Evolutionary conservation across 495 filamentous ascomycete species (phyloP).

Genomic region (Aspergillus saccharolyticus): DNA sequence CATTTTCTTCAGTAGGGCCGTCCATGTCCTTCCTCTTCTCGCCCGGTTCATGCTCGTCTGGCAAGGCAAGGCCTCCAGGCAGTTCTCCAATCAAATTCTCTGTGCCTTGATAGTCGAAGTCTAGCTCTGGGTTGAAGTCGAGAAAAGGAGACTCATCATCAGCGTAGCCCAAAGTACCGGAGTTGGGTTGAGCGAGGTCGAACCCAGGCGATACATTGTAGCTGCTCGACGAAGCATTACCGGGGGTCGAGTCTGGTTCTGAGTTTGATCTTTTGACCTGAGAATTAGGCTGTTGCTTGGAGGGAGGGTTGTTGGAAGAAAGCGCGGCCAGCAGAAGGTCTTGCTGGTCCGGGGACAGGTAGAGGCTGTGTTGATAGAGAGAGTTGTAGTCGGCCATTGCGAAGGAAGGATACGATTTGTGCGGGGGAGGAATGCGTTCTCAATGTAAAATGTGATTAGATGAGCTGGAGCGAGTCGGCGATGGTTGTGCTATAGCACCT

Average conservation of each 20-base stretch:
- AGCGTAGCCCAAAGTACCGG: constrained; percentile 43
- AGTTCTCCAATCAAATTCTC: constrained; percentile 72
- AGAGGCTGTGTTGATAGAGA: constrained; percentile 45
- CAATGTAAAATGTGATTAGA: neutral
- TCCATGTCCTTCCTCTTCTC: constrained; percentile 81
- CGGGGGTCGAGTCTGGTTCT: constrained; percentile 28
- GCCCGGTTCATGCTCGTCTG: constrained; percentile 47
- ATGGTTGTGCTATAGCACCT: neutral
- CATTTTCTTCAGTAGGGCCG: constrained; percentile 63
- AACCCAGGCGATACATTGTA: constrained; percentile 49
- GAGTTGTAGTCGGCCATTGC: constrained; percentile 37
- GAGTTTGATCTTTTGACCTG: constrained; percentile 26
- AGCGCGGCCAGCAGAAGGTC: constrained; percentile 83
- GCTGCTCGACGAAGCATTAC: constrained; percentile 29
- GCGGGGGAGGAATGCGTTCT: neutral
- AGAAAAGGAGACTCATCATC: constrained; percentile 74
- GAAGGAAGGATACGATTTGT: neutral
- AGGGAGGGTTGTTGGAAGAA: constrained; percentile 61
- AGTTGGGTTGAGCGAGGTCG: constrained; percentile 43
- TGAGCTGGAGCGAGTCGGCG: neutral
- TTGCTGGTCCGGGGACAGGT: constrained; percentile 82
- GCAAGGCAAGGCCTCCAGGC: constrained; percentile 51
- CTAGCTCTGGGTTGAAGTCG: constrained; percentile 72
- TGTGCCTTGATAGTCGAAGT: constrained; percentile 57
- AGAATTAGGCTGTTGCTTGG: constrained; percentile 26